A percentile compares a stretch with the other conserved stretches of the same genome.
Conservation (phyloP, 2,329 filamentous ascomycete species). For the Penicillium sp. region DNA sequence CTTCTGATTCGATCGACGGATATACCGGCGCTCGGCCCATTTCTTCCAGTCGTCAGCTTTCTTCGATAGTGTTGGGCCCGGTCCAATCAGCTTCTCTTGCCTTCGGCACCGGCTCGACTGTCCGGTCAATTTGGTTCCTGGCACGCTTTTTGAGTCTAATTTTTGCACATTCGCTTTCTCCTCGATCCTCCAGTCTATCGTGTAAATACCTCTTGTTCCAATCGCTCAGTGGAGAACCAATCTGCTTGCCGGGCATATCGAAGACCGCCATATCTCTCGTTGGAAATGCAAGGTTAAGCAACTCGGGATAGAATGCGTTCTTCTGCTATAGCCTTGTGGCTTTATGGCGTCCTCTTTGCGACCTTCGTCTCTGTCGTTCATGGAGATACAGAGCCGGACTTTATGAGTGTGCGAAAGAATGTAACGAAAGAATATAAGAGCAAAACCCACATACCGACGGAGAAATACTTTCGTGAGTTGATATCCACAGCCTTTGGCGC, state of each 20-base stretch:
- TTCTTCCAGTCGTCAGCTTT: not conserved
- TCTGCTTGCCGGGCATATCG: not conserved
- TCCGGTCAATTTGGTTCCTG: conserved; percentile 1
- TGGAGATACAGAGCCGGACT: conserved; percentile 36
- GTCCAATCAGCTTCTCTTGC: not conserved
- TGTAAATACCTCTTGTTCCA: not conserved
- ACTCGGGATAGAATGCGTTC: conserved; percentile 23
- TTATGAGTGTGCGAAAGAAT: conserved; percentile 45
- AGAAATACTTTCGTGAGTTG: conserved; percentile 54
- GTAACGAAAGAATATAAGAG: conserved; percentile 44
- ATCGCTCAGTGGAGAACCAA: not conserved
- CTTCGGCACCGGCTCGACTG: not conserved
- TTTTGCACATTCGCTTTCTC: not conserved
- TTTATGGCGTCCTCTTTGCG: conserved; percentile 22
- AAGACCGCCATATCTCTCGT: not conserved
- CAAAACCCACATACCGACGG: conserved; percentile 39
- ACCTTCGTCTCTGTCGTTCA: conserved; percentile 7
- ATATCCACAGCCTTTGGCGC: not conserved
- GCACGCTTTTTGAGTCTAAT: not conserved
- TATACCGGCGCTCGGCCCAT: not conserved
- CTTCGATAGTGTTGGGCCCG: not conserved
- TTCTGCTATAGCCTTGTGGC: conserved; percentile 13
- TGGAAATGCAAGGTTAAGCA: not conserved
- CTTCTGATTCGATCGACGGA: conserved; percentile 2
- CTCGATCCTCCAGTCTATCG: not conserved